A percentile compares a stretch with the other conserved stretches of the same genome.
Conservation (phyloP, 1,139 yeast species). For the Hyphopichia buzzinii region DNA sequence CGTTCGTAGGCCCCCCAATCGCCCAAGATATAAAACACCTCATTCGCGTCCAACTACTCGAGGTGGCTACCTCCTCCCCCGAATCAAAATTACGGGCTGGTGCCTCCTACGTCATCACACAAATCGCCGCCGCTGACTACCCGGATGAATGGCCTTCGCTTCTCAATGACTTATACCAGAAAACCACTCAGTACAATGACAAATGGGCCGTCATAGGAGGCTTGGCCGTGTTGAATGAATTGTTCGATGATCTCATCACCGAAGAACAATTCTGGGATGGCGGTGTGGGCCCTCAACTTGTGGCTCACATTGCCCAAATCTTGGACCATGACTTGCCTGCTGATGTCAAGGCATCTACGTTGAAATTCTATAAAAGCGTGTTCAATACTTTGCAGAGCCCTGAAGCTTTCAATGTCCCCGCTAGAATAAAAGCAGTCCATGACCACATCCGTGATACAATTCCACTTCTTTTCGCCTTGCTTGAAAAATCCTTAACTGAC, state of each 20-base stretch:
- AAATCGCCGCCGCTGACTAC: conserved; percentile 83
- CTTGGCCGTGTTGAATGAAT: conserved; percentile 66
- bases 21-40: conserved; percentile 48
- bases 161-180: conserved; percentile 45
- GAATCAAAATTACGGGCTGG: conserved; percentile 65
- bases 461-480: conserved; percentile 16
- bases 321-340: conserved; percentile 30
- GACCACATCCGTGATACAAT: conserved; percentile 23
- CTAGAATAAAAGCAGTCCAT: conserved; percentile 30
- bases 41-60: conserved; percentile 51
- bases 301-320: conserved; percentile 45
- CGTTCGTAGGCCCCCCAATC: conserved; percentile 69
- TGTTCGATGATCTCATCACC: conserved; percentile 80
- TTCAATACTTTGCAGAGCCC: conserved; percentile 53
- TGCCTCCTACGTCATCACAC: conserved; percentile 74
- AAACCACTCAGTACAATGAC: conserved; percentile 30
- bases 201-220: conserved; percentile 57
- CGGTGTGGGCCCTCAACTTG: conserved; percentile 57
- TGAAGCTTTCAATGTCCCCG: conserved; percentile 39
- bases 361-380: conserved; percentile 53
- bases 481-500: conserved; percentile 18
- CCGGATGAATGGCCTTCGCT: conserved; percentile 96
- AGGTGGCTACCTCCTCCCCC: conserved; percentile 48
- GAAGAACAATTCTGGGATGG: conserved; percentile 85
- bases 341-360: conserved; percentile 47